Base-by-base conservation (phyloP, 805 yeast genomes). In the Candida taoyuanica region DNA sequence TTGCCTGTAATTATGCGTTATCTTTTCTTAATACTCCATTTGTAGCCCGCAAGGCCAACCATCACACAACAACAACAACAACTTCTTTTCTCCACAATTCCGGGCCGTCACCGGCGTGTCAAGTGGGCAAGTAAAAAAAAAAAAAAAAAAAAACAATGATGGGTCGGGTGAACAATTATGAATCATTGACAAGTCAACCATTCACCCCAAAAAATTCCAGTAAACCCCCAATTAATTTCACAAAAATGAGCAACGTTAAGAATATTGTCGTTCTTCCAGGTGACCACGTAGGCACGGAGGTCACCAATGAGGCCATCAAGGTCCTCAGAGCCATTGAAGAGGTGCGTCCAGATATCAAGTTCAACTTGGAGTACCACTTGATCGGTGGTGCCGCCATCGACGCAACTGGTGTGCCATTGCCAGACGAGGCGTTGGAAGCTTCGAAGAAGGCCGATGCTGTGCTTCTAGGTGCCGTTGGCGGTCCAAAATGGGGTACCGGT, bases 401-500 rank as follows among this genome's bases (percentile, higher is more conserved):
- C 61, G 96, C 96, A 40, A 82, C 94, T 31, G 98, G 98, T 37
- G 81, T 62, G 36, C 97, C 98, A 42, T 71, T 93, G 48, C 84
- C 96, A 13, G 95, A 84, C 43, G 91, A 73, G 41, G 74, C 96
- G 3, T 71, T 93, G 33, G 84, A 68, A 32, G 88, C 95, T 8
- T 75, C 97, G 26, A 88, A 86, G 64, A 67, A 68, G 31, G 82
- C 98, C 1, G 94, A 91, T 60, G 98, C 98, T 18, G 95, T 93
- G n/a, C 69, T 93, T 49, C 72, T 93, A 40, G 98, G 98, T 50
- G 96, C 98, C 7, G 98, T 93, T 24, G 98, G 98, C 47, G 98
- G 98, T 24, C 98, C 98, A 45, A 93, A 93, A 67, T 93, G 98
- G 98, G 98, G 98, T 26, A 85, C 97, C 19, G 97, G 97, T 35